phyloP scores from a whole-genome alignment of 306 rosid species.

The Vigna mungo region DNA sequence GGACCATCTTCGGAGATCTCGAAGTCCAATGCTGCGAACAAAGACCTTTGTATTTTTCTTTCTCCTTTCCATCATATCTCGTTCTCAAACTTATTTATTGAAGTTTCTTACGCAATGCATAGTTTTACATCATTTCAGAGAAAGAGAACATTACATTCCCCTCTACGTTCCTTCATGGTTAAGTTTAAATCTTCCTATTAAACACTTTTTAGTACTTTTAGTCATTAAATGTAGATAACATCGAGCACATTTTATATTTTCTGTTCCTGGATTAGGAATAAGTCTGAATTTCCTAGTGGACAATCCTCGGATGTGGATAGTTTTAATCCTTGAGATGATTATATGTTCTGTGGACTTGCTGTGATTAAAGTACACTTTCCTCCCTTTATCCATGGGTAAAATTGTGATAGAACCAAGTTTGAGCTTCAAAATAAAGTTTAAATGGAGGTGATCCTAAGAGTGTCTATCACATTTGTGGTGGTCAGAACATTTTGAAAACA shows the following conservation, averaged over 20 bases:
- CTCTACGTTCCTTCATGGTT: not conserved
- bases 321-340: too few relatives aligned
- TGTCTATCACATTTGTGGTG: too few relatives aligned
- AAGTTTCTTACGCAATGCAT: constrained; percentile 17
- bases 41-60: constrained; percentile 61
- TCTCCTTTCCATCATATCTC: constrained; percentile 18
- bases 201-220: not conserved
- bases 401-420: too few relatives aligned
- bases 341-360: too few relatives aligned
- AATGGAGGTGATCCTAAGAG: too few relatives aligned
- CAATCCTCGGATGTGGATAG: too few relatives aligned
- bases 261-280: too few relatives aligned
- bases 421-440: too few relatives aligned
- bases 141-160: constrained; percentile 9
- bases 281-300: too few relatives aligned
- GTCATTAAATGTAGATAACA: too few relatives aligned
- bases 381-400: too few relatives aligned
- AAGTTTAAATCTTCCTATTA: not conserved
- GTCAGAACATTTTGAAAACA: not conserved
- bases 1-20: constrained; percentile 69
- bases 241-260: not conserved
- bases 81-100: not conserved
- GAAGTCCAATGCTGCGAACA: constrained; percentile 47
- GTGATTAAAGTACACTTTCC: too few relatives aligned
- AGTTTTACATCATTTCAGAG: constrained; percentile 33